Conservation (phyloP, 176 grass and related monocot genomes). For the Ananas comosus region DNA sequence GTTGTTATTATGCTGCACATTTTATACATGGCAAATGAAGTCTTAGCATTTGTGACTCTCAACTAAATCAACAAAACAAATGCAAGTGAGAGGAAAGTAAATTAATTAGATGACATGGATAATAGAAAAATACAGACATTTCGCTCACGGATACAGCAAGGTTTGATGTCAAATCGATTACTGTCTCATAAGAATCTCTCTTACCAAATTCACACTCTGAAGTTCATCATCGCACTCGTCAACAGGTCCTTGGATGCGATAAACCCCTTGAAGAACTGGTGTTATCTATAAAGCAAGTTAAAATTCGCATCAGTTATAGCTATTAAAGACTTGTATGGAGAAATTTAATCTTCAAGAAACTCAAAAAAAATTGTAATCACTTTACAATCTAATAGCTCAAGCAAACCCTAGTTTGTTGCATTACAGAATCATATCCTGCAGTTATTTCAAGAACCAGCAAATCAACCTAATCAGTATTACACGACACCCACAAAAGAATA, state of each 20-base stretch:
- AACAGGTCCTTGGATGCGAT: conserved; percentile 33
- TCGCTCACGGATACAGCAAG: background rate
- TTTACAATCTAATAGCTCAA: no score
- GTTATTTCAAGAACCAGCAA: no score
- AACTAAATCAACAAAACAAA: background rate
- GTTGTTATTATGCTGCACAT: background rate
- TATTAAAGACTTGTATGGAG: background rate
- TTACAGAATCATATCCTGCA: no score
- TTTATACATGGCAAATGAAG: background rate
- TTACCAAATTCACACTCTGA: conserved; percentile 24
- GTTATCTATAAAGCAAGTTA: conserved; percentile 40
- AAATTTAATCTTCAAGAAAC: background rate
- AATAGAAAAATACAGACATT: background rate
- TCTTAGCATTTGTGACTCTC: no score
- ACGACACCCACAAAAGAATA: no score
- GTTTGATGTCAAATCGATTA: background rate
- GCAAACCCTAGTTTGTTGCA: no score
- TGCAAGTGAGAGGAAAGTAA: background rate
- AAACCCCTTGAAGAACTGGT: conserved; percentile 31
- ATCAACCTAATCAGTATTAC: no score
- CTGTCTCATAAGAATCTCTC: conserved; percentile 8
- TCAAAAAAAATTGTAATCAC: background rate
- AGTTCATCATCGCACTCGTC: conserved; percentile 21
- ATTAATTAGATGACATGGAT: background rate
- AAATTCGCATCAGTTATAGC: conserved; percentile 24